Evolutionary conservation across 2,329 filamentous ascomycete species (phyloP), one percentile per base, ranked within the genome.

Genomic region (Aureobasidium sp.): DNA sequence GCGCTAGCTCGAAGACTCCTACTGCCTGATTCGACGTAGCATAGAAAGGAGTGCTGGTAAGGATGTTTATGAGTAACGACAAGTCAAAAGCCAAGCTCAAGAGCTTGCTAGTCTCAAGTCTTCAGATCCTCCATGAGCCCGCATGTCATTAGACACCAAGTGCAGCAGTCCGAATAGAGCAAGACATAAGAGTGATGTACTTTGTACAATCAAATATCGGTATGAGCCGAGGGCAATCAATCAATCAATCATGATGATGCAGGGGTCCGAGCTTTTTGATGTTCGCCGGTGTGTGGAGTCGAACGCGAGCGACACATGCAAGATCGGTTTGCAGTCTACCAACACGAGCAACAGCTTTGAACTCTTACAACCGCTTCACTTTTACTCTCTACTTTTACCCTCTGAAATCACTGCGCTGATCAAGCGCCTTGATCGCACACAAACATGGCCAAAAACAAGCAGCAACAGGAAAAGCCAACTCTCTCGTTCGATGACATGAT

Each of bases 401-500:
- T 31, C 33, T 10, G 20, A n/a, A 11, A 13, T 29, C 29, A 18
- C 18, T 25, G 56, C 36, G 42, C 42, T 23, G 18, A 33, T 3
- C 23, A 31, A 16, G 23, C 25, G 54, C 16, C 13, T 20, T 7
- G 25, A 38, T 5, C 10, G n/a, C 13, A 53, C 51, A 18, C 25
- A 38, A 47, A 16, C 42, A 64, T 64, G 60, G 50, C 60, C 11
- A 64, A 64, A 27, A 64, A 54, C 31, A 64, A 64, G 23, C 48
- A 63, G 29, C 54, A 38, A 27, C 63, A 60, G 16, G 45, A 59
- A 45, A 54, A 81, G 73, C 68, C 73, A 69, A 71, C 77, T 25
- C 70, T 80, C 47, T 83, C 82, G 11, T 86, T 86, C 67, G 80
- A 87, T 71, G 79, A 80, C 48, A 85, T 86, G 70, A 85, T 86